Evolutionary conservation across 352 stramenopile genomes (phyloP).

Genomic region (Pythium oligandrum): DNA sequence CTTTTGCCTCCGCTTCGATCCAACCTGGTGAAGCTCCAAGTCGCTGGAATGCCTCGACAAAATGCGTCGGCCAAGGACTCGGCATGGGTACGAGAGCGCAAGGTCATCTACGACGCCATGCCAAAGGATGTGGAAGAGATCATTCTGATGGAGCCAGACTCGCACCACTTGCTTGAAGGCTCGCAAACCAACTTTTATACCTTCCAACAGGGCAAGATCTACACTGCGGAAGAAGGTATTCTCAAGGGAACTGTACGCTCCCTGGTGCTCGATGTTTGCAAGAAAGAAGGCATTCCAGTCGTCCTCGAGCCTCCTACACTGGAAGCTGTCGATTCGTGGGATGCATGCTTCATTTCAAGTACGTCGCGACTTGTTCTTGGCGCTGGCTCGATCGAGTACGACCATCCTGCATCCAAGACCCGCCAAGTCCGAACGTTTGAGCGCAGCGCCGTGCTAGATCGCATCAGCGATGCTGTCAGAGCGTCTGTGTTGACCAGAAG

Average conservation of each 20-base stretch:
- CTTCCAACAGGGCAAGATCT: conserved; percentile 45
- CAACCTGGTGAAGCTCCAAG: conserved; percentile 62
- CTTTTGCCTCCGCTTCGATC: conserved; percentile 55
- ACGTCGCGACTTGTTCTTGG: conserved; percentile 76
- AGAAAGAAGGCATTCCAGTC: conserved; percentile 42
- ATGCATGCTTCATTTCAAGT: conserved; percentile 81
- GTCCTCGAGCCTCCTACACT: conserved; percentile 48
- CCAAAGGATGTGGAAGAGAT: conserved; percentile 67
- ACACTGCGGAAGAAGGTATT: conserved; percentile 67
- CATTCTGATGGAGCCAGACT: conserved; percentile 76
- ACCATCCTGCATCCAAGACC: conserved; percentile 28
- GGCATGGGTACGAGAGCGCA: conserved; percentile 67
- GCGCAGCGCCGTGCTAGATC: conserved; percentile 33
- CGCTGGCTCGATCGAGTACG: conserved; percentile 43
- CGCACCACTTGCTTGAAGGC: conserved; percentile 55
- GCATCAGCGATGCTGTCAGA: conserved; percentile 40
- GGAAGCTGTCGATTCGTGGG: conserved; percentile 51
- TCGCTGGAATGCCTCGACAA: conserved; percentile 59
- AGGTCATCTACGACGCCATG: conserved; percentile 71
- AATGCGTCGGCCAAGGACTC: conserved; percentile 78
- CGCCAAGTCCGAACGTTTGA: conserved; percentile 25
- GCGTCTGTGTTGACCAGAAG: conserved; percentile 48
- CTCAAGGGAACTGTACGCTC: conserved; percentile 73
- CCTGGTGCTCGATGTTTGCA: conserved; percentile 66
- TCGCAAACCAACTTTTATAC: conserved; percentile 85